A percentile compares a stretch with the other conserved stretches of the same genome.
phyloP scores from a whole-genome alignment of 2,329 filamentous ascomycete genomes.

The Anisogramma anomala region DNA sequence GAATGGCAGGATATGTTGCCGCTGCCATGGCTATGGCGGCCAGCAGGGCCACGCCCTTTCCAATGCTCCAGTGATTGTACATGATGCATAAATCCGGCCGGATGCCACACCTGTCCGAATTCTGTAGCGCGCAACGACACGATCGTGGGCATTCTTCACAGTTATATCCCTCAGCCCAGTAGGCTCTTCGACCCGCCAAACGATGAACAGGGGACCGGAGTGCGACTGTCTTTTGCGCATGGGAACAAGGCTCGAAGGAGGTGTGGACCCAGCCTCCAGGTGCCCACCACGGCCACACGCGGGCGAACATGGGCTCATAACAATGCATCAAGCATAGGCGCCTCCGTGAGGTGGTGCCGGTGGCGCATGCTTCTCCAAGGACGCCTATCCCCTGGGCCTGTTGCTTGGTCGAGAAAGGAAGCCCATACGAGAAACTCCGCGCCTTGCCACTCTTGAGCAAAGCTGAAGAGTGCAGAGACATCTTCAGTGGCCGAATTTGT shows the following conservation, averaged over 20 bases:
- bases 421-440: neutral
- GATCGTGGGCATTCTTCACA: neutral
- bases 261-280: neutral
- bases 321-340: constrained; percentile 1
- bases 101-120: neutral
- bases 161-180: neutral
- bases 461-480: neutral
- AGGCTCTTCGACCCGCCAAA: neutral
- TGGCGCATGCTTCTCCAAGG: neutral
- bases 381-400: neutral
- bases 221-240: neutral
- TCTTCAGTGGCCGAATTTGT: neutral
- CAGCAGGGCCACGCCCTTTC: constrained; percentile 1
- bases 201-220: neutral
- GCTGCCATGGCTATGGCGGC: neutral
- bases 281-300: neutral
- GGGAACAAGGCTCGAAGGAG: neutral
- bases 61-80: neutral
- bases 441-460: neutral
- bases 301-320: too few relatives aligned
- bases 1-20: constrained; percentile 10
- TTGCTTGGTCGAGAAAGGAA: neutral
- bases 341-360: neutral
- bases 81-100: neutral
- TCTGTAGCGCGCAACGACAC: neutral